Percentiles rank a stretch among this genome's conserved stretches.
Evolutionary conservation across 371 early-diverging fungal genomes (phyloP).

Genomic region (Mucor plumbeus): DNA sequence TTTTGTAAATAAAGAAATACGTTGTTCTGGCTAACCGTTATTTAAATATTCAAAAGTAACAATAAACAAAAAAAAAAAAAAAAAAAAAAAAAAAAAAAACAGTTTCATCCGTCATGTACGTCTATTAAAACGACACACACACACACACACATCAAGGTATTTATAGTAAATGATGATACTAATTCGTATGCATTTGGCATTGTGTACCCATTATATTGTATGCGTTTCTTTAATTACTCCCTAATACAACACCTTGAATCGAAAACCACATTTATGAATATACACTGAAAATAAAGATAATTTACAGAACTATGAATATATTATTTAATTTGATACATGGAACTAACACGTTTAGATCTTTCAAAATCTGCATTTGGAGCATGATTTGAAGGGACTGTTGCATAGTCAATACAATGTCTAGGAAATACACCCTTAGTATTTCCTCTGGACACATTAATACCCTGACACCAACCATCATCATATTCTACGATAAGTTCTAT

Average conservation of each 20-base stretch:
- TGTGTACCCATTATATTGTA: not conserved
- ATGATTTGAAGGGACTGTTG: not conserved
- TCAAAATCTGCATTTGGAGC: conserved; percentile 12
- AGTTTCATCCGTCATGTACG: not conserved
- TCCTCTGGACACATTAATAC: conserved; percentile 55
- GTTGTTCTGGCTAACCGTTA: not conserved
- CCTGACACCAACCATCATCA: conserved; percentile 68
- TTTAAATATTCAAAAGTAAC: not conserved
- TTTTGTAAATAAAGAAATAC: no score
- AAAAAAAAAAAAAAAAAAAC: not conserved
- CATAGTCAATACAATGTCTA: conserved; percentile 53
- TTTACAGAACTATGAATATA: no score
- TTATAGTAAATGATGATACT: not conserved
- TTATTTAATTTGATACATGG: conserved; percentile 26
- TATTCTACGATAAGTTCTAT: conserved; percentile 60
- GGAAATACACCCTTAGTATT: conserved; percentile 62
- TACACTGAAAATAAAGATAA: no score
- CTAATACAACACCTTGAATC: no score
- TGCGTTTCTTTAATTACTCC: no score
- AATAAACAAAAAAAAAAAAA: not conserved
- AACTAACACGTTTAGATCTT: conserved; percentile 35
- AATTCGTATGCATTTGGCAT: not conserved
- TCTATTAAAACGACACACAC: not conserved
- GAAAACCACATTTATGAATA: no score
- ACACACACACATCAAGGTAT: not conserved